Evolutionary conservation across 2,329 filamentous ascomycete species (phyloP), one percentile per base, ranked within the genome.

Genomic region (Epichloe sp.): DNA sequence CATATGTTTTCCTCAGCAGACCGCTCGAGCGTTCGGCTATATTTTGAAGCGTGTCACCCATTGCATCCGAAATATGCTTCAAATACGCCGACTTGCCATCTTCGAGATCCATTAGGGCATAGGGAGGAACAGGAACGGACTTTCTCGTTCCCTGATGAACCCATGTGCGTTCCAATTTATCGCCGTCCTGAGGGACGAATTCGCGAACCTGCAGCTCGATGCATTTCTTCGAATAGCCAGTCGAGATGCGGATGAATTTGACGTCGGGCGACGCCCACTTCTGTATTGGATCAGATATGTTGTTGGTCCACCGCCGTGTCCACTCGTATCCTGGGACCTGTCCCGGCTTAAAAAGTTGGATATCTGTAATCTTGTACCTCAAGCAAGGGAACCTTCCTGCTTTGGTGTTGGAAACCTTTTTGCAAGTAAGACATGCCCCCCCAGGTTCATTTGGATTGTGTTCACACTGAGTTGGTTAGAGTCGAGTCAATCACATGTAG

Each of bases 351-450:
- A 76, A 80, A 8, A 82, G 67, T 47, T 69, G 71, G 47, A 81
- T 69, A 49, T 80, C 78, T 10, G 73, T 76, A 54, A 82, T 76
- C 59, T 80, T 82, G 61, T 77, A 77, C n/a, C 79, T 72, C 49
- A 80, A 65, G 56, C 79, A 82, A 8, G 76, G 77, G 42, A 80
- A 69, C 5, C 76, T 71, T 56, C 72, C 74, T 2, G 77, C 66
- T 54, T 73, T 77, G n/a, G 66, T 69, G 53, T 70, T 72, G 15
- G 68, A 63, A 5, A 77, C 69, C 53, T 73, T 52, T 52, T 69
- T 69, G 62, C 79, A 82, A 3, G 75, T 76, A 19, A 75, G 51
- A 55, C 79, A 82, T 6, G 69, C 63, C 0, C 74, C 76, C 8
- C 61, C 61, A 19, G 71, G 70, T 51, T 78, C 66, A 1, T 69